Base-by-base conservation (phyloP, 768 basidiomycete species). In the Phylloporus arenicola region DNA sequence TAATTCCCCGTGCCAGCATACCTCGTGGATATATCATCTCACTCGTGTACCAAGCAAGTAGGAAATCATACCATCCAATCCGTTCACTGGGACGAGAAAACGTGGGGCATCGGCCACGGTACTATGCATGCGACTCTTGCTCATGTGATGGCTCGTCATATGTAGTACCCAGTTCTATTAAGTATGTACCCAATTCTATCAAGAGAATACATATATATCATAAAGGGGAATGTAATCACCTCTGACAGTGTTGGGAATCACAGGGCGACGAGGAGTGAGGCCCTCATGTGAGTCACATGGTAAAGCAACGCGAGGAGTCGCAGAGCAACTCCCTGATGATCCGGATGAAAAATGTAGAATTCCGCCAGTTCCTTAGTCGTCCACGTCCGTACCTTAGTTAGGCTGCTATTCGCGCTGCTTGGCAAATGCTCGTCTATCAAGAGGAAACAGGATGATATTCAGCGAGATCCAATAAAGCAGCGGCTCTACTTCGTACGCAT, bases 401-500 rank as follows among this genome's bases (percentile, higher is more conserved):
- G 22, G 22, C 22, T 24, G n/a, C n/a, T n/a, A n/a, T n/a, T n/a
- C n/a, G n/a, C n/a, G n/a, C n/a, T n/a, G 22, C 22, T 24, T 24
- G 22, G 22, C 22, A 9, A 22, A 22, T 30, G 12, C 12, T 12
- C 29, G 13, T 31, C 30, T 13, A 13, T 31, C 30, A 31, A 13
- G 12, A 46, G 8, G 45, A 39, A 41, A 27, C 14, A 12, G 40
- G 4, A 4, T 33, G 45, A 22, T 25, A 55, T 56, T 52, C 17
- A 40, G 17, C 3, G 4, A 14, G 3, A 25, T 56, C 56, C 55
- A 55, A 51, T 34, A 0, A 37, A 45, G 51, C 17, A 38, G 27
- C 11, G n/a, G 33, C 46, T 79, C 79, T 92, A 97, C 78, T 97
- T 97, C 44, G 94, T 97, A 66, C 87, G 85, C 68, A 79, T 72